Percentiles rank a stretch among this genome's conserved stretches.
phyloP scores from a whole-genome alignment of 1,139 yeast genomes.

The Kurtzmaniella quercitrusa region DNA sequence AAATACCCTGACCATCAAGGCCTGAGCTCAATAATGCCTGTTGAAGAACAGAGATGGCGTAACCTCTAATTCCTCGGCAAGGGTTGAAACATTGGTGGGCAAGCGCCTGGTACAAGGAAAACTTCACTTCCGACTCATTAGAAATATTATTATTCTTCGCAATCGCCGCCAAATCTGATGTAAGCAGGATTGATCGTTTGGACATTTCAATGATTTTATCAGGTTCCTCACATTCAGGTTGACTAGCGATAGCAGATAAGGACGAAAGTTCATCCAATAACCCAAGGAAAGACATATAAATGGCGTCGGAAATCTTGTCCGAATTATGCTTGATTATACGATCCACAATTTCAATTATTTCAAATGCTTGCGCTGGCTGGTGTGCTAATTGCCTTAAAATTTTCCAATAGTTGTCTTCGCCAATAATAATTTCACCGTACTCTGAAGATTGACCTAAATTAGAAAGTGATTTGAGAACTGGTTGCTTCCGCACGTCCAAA shows the following conservation, averaged over 20 bases:
- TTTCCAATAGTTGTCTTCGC: slow-evolving; percentile 60
- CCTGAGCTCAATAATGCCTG: slow-evolving; percentile 33
- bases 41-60: slow-evolving; percentile 58
- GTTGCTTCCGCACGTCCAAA: background rate
- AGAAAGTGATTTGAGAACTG: background rate
- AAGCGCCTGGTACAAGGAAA: slow-evolving; percentile 70
- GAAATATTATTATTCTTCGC: slow-evolving; percentile 18
- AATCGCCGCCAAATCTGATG: slow-evolving; percentile 43
- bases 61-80: slow-evolving; percentile 67
- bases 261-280: slow-evolving; percentile 78
- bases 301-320: slow-evolving; percentile 38
- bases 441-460: background rate
- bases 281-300: slow-evolving; percentile 64
- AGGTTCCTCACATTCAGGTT: slow-evolving; percentile 58
- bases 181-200: slow-evolving; percentile 57
- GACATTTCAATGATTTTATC: slow-evolving; percentile 56
- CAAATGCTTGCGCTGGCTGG: slow-evolving; percentile 45
- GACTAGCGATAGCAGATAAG: slow-evolving; percentile 77
- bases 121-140: slow-evolving; percentile 33
- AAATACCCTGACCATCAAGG: slow-evolving; percentile 49
- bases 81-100: slow-evolving; percentile 90
- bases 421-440: slow-evolving; percentile 25
- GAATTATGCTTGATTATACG: slow-evolving; percentile 36
- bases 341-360: slow-evolving; percentile 49
- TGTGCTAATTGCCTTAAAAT: slow-evolving; percentile 56